Base-by-base conservation (phyloP, 495 filamentous ascomycete genomes). In the Neurospora sp. region DNA sequence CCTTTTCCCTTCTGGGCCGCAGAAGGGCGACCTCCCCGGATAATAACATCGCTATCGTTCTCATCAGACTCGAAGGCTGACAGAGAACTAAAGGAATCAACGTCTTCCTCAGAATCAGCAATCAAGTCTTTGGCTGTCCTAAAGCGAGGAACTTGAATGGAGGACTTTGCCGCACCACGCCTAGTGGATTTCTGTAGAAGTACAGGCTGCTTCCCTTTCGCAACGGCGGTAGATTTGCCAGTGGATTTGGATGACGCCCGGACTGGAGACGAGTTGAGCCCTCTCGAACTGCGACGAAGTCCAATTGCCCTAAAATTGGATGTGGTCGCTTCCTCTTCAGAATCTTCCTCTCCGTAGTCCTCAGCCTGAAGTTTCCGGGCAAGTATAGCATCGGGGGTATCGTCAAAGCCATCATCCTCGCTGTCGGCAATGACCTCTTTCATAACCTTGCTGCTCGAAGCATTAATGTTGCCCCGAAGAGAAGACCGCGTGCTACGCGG, bases 281-380 rank as follows among this genome's bases (percentile, higher is more conserved):
- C 40, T 38, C 74, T 75, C 39, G 72, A 39, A 53, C 76, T 75
- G 12, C 72, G 71, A 31, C 73, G 70, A 3, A 40, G 44, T 10
- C 40, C 70, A 40, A 59, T 35, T 18, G 53, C 7, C 53, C 31
- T 65, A 65, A 22, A 37, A 3, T 40, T 39, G 20, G 73, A 38
- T 9, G 3, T 68, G 9, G 20, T 35, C 12, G 40, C 22, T 69
- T 31, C 42, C 10, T 71, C 42, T 35, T 18, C 10, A 7, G 68
- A 35, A n/a, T n/a, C 42, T 4, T 38, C n/a, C 8, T 59, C 42
- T 18, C 37, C 68, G 74, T 90, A 90, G 75, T 92, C 90, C 72
- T 88, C 84, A 68, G 86, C 79, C 76, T 92, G 90, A 42, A 91
- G 80, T 35, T 78, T 79, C 70, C 78, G 80, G 16, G 90, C 89